Conservation (phyloP, 2,329 filamentous ascomycete species). For the Diaporthe amygdali region DNA sequence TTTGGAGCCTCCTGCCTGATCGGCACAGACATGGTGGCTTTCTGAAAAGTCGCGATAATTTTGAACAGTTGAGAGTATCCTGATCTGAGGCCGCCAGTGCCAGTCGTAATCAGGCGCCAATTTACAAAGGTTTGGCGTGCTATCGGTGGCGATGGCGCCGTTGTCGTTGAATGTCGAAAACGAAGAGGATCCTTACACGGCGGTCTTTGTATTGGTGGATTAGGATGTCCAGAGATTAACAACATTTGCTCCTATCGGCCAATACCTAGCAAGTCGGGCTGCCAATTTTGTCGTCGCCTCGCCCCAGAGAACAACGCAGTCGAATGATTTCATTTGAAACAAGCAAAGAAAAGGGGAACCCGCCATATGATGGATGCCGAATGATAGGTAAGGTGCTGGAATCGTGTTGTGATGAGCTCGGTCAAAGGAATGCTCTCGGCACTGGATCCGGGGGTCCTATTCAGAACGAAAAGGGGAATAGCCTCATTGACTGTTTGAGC, state of each 20-base stretch:
- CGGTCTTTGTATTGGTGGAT: background rate
- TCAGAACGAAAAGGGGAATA: slow-evolving; percentile 24
- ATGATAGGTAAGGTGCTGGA: background rate
- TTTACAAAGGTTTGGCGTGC: background rate
- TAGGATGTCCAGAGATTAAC: rapidly evolving
- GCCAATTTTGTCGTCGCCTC: background rate
- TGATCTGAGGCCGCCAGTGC: background rate
- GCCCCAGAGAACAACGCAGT: background rate
- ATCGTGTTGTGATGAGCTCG: background rate
- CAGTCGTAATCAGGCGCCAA: background rate
- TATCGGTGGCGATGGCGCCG: background rate
- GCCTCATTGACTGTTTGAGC: background rate
- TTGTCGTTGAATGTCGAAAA: background rate
- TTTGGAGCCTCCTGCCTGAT: background rate
- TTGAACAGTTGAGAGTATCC: background rate
- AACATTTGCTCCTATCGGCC: background rate
- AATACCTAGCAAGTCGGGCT: no score
- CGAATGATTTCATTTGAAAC: background rate
- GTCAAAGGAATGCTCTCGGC: background rate
- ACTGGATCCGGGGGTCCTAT: slow-evolving; percentile 16
- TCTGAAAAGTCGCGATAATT: rapidly evolving
- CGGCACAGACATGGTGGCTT: background rate
- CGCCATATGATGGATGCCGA: background rate
- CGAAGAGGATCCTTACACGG: rapidly evolving
- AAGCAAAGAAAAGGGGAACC: no score